Evolutionary conservation across 495 filamentous ascomycete genomes (phyloP).

Genomic region (Tuber microsphaerosporum): DNA sequence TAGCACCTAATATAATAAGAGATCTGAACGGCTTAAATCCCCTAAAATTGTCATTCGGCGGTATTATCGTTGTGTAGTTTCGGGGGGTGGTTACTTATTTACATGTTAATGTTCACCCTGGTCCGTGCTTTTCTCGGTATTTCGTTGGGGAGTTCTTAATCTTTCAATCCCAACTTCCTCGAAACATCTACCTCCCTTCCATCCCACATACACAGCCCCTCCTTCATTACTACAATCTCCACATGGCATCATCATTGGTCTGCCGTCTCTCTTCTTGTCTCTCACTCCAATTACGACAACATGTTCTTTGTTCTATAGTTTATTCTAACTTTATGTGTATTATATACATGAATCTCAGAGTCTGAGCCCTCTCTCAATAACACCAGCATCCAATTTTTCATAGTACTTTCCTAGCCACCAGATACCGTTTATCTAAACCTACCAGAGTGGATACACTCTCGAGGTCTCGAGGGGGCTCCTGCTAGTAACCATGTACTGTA

Average conservation of each 20-base stretch:
- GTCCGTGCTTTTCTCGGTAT: slow-evolving; percentile 6
- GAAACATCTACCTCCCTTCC: slow-evolving; percentile 7
- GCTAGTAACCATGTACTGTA: too few relatives aligned
- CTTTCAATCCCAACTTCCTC: neutral
- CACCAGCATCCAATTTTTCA: too few relatives aligned
- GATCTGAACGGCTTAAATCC: neutral
- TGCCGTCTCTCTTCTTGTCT: slow-evolving; percentile 46
- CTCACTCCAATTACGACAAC: slow-evolving; percentile 47
- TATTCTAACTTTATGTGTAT: too few relatives aligned
- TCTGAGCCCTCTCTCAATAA: too few relatives aligned
- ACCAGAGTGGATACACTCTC: too few relatives aligned
- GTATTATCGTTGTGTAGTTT: neutral
- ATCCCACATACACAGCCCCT: slow-evolving; percentile 5
- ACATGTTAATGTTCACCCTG: slow-evolving; percentile 24
- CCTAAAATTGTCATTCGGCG: neutral
- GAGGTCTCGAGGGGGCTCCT: too few relatives aligned
- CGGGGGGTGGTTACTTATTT: neutral
- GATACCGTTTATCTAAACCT: too few relatives aligned
- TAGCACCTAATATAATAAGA: neutral
- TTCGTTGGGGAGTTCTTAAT: neutral
- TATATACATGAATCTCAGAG: too few relatives aligned
- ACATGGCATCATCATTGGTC: slow-evolving; percentile 46
- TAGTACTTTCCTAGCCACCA: too few relatives aligned
- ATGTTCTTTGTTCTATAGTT: too few relatives aligned
- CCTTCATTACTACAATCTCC: neutral